These are phyloP conservation scores for Globisporangium camurandrum DNA, from an alignment of 352 stramenopile species.

Conservation along the genomic window DNA sequence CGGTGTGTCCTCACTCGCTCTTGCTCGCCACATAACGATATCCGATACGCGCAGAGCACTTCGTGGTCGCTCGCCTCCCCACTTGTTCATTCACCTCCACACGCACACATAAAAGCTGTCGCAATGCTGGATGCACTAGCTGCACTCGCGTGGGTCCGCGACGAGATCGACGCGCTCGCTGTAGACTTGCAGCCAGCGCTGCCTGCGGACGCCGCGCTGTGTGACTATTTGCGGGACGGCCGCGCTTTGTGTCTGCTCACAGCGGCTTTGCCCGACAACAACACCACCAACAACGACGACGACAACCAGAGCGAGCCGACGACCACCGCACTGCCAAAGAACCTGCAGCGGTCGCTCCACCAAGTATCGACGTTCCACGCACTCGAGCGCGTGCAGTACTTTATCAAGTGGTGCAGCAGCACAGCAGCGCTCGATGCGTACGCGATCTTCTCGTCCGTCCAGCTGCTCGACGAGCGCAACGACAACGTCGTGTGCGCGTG, in stretches of 20 bases:
- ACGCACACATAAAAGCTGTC: background rate
- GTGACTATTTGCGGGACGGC: conserved; percentile 66
- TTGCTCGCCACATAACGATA: no score
- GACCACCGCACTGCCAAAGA: conserved; percentile 50
- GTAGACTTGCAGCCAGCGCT: conserved; percentile 23
- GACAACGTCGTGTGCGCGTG: conserved; percentile 49
- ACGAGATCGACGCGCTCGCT: conserved; percentile 35
- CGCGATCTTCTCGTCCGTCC: conserved; percentile 68
- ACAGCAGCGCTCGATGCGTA: conserved; percentile 53
- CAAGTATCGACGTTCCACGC: conserved; percentile 74
- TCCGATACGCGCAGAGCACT: no score
- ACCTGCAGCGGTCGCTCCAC: conserved; percentile 57
- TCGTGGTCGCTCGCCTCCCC: background rate
- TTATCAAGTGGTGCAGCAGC: conserved; percentile 74
- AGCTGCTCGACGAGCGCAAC: conserved; percentile 76
- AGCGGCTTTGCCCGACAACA: conserved; percentile 21
- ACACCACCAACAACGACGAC: background rate
- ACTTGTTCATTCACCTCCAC: background rate
- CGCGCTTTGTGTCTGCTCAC: conserved; percentile 67
- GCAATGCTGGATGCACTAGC: conserved; percentile 3
- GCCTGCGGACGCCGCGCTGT: conserved; percentile 28
- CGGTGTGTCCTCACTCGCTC: background rate
- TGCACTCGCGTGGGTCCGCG: conserved; percentile 44
- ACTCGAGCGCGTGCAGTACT: conserved; percentile 80
- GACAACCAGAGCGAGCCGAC: background rate